Conservation (phyloP, 129 eudicot genomes). For the Escallonia rubra region DNA sequence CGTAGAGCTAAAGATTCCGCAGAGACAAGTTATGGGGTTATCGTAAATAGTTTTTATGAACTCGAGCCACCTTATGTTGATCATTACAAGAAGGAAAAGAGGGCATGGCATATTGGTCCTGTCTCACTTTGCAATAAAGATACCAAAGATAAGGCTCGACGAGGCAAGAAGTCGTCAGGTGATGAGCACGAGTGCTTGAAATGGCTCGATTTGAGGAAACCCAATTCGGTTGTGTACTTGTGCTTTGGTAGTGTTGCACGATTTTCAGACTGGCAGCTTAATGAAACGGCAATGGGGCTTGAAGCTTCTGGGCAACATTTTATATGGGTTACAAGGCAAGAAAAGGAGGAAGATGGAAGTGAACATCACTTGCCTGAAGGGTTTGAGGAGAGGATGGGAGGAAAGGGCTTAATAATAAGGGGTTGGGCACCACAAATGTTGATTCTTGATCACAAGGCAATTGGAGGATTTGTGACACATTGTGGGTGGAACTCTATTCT, state of each 20-base stretch:
- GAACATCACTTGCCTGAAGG: slow-evolving; percentile 16
- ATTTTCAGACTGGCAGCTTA: slow-evolving; percentile 5
- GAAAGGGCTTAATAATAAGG: slow-evolving; percentile 15
- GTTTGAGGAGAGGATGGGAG: slow-evolving; percentile 18
- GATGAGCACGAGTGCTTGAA: slow-evolving; percentile 13
- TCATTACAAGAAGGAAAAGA: slow-evolving; percentile 12
- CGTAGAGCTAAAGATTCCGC: not conserved
- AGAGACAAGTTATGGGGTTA: slow-evolving; percentile 8
- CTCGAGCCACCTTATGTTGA: slow-evolving; percentile 17
- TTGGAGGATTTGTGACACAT: slow-evolving; percentile 29
- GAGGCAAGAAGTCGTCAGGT: not conserved
- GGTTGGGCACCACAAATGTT: slow-evolving; percentile 37
- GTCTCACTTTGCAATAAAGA: slow-evolving; percentile 7
- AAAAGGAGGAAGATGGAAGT: not conserved
- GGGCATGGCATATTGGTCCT: slow-evolving; percentile 27
- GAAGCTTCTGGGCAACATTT: slow-evolving; percentile 17
- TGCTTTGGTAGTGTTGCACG: slow-evolving; percentile 24
- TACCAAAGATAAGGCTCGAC: not conserved
- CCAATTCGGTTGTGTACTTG: slow-evolving; percentile 19
- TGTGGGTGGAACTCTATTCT: slow-evolving; percentile 36
- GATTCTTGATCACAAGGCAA: slow-evolving; percentile 21
- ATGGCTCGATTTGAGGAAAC: slow-evolving; percentile 21
- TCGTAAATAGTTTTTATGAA: slow-evolving; percentile 25
- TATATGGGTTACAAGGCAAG: slow-evolving; percentile 10
- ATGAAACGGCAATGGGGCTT: slow-evolving; percentile 22